Evolutionary conservation across 2,329 filamentous ascomycete species (phyloP), one percentile per base, ranked within the genome.

Genomic region (Pseudopyricularia cyperi): DNA sequence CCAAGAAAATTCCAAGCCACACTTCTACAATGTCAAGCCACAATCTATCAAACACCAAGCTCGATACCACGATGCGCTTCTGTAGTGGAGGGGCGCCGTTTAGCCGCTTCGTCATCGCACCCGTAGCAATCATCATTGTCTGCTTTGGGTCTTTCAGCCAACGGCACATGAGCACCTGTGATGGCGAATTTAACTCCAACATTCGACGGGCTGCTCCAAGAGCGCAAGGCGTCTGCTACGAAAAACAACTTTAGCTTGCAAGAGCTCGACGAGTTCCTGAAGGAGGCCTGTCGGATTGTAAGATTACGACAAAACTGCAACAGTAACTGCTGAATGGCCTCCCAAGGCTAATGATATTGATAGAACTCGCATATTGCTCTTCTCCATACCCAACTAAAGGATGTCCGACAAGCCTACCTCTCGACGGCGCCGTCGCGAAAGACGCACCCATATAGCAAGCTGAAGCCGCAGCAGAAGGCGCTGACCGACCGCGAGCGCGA

Each of bases 201-300:
- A 46, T 84, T 91, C 68, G 82, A 88, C 64, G 73, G 82, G 64
- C 74, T 85, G 47, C 75, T 91, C 24, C 75, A 76, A 60, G 69
- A 74, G 59, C 78, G 79, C 55, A 69, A 78, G 66, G 75, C 76
- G 46, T 69, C 71, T 28, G 68, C 73, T 7, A 72, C 76, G 12
- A 68, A 62, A 51, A 51, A 52, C 15, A 60, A 62, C 56, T 73
- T 73, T 57, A 71, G 65, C 53, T 60, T 73, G 48, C 71, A 76
- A 57, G 75, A 68, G 59, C 77, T 93, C 50, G 87, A 96, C 65
- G 85, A 86, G 61, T 98, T 97, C 64, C 73, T 97, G 33, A 89
- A 91, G 63, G 91, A 97, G 69, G 93, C 93, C 51, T 93, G 95
- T 69, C 81, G 85, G 64, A 96, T 97, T 66, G 90, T 94, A 71